Conservation (phyloP, 2,329 filamentous ascomycete species). For the Lecanicillium sp. region DNA sequence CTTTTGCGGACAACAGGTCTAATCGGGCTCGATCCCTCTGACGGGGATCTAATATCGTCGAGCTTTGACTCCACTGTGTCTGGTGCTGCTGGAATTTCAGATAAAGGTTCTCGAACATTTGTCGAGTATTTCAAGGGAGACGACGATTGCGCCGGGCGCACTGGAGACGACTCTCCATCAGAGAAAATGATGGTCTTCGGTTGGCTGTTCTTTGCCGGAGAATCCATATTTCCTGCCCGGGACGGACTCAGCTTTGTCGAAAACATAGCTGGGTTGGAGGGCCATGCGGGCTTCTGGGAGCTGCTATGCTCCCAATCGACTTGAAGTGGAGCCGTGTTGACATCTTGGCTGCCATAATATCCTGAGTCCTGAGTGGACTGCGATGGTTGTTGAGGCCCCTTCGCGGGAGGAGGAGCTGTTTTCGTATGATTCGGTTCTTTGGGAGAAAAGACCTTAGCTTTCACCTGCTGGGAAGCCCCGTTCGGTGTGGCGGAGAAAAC, state of each 20-base stretch:
- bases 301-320: conserved; percentile 13
- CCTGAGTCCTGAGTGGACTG: conserved; percentile 49
- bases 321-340: conserved; percentile 18
- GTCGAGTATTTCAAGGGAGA: conserved; percentile 5
- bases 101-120: conserved; percentile 11
- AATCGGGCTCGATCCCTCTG: conserved; percentile 65
- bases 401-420: conserved; percentile 21
- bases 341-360: conserved; percentile 59
- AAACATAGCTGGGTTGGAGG: conserved; percentile 8
- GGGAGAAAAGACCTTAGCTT: conserved; percentile 22
- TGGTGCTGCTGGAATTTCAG: not conserved
- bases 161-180: conserved; percentile 1
- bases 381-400: conserved; percentile 15
- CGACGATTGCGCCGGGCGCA: conserved; percentile 2
- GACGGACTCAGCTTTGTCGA: conserved; percentile 16
- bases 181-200: conserved; percentile 1
- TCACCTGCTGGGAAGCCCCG: conserved; percentile 33
- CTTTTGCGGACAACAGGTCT: conserved; percentile 80
- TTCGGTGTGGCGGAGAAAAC: conserved; percentile 49
- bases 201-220: no score
- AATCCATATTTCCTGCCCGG: conserved; percentile 7
- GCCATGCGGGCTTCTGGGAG: not conserved
- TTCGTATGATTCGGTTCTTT: conserved; percentile 23
- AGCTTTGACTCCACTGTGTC: conserved; percentile 6
- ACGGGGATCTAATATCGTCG: conserved; percentile 40